Conservation (phyloP, 2,329 filamentous ascomycete species). For the Colletotrichum tabaci region DNA sequence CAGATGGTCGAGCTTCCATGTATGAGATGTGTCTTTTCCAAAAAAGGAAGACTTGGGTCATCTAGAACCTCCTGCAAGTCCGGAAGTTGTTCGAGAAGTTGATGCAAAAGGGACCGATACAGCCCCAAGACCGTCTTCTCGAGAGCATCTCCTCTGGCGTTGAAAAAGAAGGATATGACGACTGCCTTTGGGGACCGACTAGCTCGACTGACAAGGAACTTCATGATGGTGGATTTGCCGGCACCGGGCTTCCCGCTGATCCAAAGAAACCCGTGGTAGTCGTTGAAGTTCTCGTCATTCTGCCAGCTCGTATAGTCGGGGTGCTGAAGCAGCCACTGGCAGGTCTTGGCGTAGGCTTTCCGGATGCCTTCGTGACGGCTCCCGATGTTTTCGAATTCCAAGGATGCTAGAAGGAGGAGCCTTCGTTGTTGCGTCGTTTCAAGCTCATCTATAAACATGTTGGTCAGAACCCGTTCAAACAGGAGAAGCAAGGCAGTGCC, state of each 20-base stretch:
- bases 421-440: no score
- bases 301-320: constrained; percentile 39
- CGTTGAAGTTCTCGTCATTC: not conserved
- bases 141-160: constrained; percentile 46
- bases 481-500: no score
- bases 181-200: not conserved
- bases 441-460: no score
- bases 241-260: constrained; percentile 20
- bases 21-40: no score
- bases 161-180: constrained; percentile 38
- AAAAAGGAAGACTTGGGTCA: no score
- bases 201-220: not conserved
- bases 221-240: constrained; percentile 28
- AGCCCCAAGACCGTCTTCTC: constrained; percentile 64
- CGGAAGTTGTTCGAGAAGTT: constrained; percentile 56
- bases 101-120: constrained; percentile 64
- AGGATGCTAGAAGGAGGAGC: constrained; percentile 32
- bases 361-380: constrained; percentile 37
- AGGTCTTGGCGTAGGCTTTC: constrained; percentile 41
- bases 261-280: constrained; percentile 20
- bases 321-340: constrained; percentile 42
- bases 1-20: not conserved
- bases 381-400: constrained; percentile 41
- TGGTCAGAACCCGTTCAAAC: no score
- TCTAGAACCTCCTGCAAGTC: constrained; percentile 47